Base-by-base conservation (phyloP, 169 alveolate species). In the Cryptosporidium sp. region DNA sequence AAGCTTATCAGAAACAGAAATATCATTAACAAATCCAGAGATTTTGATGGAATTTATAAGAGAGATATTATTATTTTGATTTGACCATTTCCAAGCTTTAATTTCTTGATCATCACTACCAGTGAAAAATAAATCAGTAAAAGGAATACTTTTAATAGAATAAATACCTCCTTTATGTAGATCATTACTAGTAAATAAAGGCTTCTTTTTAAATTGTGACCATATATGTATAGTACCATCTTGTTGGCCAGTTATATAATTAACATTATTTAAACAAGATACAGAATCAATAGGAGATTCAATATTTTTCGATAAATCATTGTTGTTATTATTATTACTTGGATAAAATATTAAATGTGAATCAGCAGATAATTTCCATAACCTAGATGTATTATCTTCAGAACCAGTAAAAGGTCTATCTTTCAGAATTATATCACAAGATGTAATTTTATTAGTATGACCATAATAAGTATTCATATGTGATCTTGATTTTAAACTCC, bases 331-430 rank as follows among this genome's bases (percentile, higher is more conserved):
- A 18, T 52, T 72, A 29, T 61, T 45, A 9, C 44, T 39, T 37
- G 89, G 70, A 29, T 80, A 65, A n/a, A 80, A 80, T 37, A 80
- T 80, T 23, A 80, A 48, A 65, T 80, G 89, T 18, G 89, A 80
- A 23, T 80, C 89, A 42, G 89, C 62, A 44, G 89, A 80, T 14
- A 80, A 37, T 60, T 92, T 92, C 94, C 94, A 92, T 42, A 69
- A 35, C 35, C 94, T 69, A 31, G 80, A 84, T 18, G 92, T 80
- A 33, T 92, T 73, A 58, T 92, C 94, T 51, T 65, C 92, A 73
- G 92, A 12, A 69, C 94, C 53, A 69, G 92, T 86, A 7, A 92
- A 62, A 56, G 94, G 94, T 51, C 93, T 91, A 68, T 92, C 85
- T n/a, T 75, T 68, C 26, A 62, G 52, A 5, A 87, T 67, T 6